Conservation (phyloP, 2,329 filamentous ascomycete genomes). For the Diaporthe helianthi region DNA sequence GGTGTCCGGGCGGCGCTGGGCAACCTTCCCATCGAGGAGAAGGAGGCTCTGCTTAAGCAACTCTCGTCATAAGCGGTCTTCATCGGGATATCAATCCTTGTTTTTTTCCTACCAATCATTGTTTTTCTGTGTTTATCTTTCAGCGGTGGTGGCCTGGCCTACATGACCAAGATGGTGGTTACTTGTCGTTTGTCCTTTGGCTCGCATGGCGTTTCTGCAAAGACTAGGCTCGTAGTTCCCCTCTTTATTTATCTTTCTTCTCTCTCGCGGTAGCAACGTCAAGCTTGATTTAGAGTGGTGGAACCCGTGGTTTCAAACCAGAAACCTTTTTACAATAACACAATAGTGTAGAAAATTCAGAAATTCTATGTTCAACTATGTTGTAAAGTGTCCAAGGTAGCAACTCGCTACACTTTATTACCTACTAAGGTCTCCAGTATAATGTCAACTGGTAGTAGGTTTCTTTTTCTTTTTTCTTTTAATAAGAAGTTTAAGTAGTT, state of each 20-base stretch:
- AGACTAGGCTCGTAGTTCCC: not conserved
- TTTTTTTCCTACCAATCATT: no score
- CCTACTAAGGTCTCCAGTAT: no score
- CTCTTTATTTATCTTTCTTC: no score
- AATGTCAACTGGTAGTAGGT: no score
- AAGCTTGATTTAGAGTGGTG: not conserved
- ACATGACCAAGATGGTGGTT: not conserved
- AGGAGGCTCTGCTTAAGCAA: constrained; percentile 64
- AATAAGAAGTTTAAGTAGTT: no score
- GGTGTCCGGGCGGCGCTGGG: constrained; percentile 73
- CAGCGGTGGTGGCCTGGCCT: no score
- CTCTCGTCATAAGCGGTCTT: constrained; percentile 28
- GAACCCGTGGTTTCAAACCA: not conserved
- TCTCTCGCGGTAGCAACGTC: not conserved
- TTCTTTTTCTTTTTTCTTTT: no score
- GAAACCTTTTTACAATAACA: not conserved
- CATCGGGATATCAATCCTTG: no score
- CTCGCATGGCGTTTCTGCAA: constrained; percentile 14
- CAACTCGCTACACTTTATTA: no score
- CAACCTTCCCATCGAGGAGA: constrained; percentile 73
- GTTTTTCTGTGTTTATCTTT: not conserved
- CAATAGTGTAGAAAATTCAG: not conserved
- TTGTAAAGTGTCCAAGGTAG: not conserved
- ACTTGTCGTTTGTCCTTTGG: not conserved
- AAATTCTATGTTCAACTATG: not conserved